A percentile compares a stretch with the other conserved stretches of the same genome.
These are phyloP conservation scores for Priceomyces castillae DNA, from an alignment of 805 yeast genomes.

Conservation along the genomic window DNA sequence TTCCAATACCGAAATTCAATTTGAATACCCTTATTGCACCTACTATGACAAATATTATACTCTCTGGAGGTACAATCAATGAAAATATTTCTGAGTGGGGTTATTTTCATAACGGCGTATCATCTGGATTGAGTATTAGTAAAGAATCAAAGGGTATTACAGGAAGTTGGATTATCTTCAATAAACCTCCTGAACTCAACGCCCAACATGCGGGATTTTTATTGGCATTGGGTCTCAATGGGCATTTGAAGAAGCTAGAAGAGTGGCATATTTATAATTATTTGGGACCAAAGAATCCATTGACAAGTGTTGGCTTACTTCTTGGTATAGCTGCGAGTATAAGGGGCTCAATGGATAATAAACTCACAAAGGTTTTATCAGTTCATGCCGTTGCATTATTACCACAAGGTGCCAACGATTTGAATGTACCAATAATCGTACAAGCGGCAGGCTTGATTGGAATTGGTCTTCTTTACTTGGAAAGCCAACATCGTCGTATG, in stretches of 20 bases:
- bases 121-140: constrained; percentile 78
- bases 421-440: constrained; percentile 77
- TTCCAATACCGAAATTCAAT: constrained; percentile 74
- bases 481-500: constrained; percentile 81
- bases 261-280: constrained; percentile 97
- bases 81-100: constrained; percentile 69
- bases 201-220: constrained; percentile 94
- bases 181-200: constrained; percentile 65
- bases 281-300: constrained; percentile 81
- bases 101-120: constrained; percentile 86
- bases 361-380: constrained; percentile 83
- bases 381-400: constrained; percentile 90
- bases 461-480: constrained; percentile 78
- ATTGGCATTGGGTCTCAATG: constrained; percentile 89
- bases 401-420: constrained; percentile 87
- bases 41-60: constrained; percentile 56
- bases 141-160: constrained; percentile 63
- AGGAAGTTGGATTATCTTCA: constrained; percentile 91
- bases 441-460: constrained; percentile 93
- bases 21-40: constrained; percentile 67
- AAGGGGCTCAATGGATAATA: constrained; percentile 77
- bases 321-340: constrained; percentile 92
- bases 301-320: constrained; percentile 81
- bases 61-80: constrained; percentile 54
- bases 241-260: constrained; percentile 77